Evolutionary conservation across 768 basidiomycete species (phyloP).

Genomic region (Psilocybe tampanensis): DNA sequence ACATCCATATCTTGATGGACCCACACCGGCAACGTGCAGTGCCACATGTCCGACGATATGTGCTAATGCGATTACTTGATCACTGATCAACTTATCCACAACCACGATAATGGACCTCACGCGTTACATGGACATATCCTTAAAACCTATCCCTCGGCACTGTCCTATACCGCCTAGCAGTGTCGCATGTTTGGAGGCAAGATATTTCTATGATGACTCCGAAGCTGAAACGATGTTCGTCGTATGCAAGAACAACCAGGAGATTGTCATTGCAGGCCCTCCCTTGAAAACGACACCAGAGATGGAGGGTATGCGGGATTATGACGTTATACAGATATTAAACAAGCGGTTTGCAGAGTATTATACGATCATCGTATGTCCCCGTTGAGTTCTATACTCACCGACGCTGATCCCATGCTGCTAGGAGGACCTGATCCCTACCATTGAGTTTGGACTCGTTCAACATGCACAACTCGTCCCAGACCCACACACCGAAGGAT

Average conservation of each 20-base stretch:
- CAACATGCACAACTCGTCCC: too few relatives aligned
- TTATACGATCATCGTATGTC: background rate
- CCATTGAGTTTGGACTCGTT: too few relatives aligned
- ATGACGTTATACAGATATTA: background rate
- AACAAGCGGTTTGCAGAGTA: background rate
- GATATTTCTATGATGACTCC: background rate
- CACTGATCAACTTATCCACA: background rate
- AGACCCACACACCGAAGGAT: too few relatives aligned
- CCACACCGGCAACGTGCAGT: background rate
- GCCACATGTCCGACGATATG: background rate
- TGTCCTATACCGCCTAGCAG: background rate
- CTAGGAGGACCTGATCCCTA: too few relatives aligned
- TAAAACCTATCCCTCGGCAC: constrained; percentile 8
- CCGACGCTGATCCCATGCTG: too few relatives aligned
- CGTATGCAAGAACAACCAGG: background rate
- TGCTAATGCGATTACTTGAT: background rate
- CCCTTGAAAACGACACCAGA: background rate
- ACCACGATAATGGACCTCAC: background rate
- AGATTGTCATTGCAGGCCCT: background rate
- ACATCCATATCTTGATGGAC: background rate
- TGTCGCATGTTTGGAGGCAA: background rate
- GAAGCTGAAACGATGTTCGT: background rate
- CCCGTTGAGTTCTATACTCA: too few relatives aligned
- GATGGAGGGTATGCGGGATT: background rate
- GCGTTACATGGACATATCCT: background rate